Evolutionary conservation across 306 rosid species (phyloP).

Genomic region (Alnus glutinosa): DNA sequence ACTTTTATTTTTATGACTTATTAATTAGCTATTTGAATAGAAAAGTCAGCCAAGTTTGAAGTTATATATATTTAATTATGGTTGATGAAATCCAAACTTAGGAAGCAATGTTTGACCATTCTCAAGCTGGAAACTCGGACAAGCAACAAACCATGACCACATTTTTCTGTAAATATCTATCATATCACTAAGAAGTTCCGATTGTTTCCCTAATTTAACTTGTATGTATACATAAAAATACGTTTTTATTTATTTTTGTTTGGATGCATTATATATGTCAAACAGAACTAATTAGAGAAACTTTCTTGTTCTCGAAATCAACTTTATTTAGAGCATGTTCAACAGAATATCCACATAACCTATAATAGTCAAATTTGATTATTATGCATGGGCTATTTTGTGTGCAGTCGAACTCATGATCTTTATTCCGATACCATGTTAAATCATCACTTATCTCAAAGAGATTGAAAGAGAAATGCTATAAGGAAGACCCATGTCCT

Average conservation of each 20-base stretch:
- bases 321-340: not conserved
- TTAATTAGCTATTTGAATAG: not conserved
- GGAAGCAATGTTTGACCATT: slow-evolving; percentile 15
- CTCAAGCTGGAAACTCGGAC: slow-evolving; percentile 9
- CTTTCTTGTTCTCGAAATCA: not conserved
- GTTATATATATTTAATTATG: not conserved
- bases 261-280: not conserved
- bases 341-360: too few relatives aligned
- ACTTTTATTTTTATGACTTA: not conserved
- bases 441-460: too few relatives aligned
- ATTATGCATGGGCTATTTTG: too few relatives aligned
- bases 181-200: not conserved
- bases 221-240: not conserved
- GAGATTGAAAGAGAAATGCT: too few relatives aligned
- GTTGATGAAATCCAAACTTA: slow-evolving; percentile 1
- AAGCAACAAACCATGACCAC: slow-evolving; percentile 1
- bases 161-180: not conserved
- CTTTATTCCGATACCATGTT: too few relatives aligned
- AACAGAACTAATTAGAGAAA: not conserved
- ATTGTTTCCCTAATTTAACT: not conserved
- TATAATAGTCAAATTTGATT: too few relatives aligned
- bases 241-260: not conserved
- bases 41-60: not conserved
- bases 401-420: too few relatives aligned
- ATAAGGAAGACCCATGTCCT: too few relatives aligned